These are phyloP conservation scores for Colletotrichum camelliae DNA, from an alignment of 2,329 filamentous ascomycete species.

Conservation along the genomic window DNA sequence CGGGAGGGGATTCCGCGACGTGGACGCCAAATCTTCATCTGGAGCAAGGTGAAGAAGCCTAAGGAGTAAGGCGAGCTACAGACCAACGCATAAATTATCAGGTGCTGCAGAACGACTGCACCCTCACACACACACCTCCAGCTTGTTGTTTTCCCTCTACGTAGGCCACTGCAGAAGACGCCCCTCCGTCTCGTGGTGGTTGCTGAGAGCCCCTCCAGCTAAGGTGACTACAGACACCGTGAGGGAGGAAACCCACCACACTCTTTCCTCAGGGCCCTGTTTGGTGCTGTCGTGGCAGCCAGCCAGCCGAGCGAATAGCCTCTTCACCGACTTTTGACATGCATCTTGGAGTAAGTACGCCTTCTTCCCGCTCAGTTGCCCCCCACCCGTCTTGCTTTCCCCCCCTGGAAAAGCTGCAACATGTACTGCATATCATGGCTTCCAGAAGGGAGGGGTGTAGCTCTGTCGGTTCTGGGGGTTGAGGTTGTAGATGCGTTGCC, in stretches of 20 bases:
- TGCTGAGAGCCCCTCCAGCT: background rate
- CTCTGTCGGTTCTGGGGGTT: background rate
- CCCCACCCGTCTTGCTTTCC: background rate
- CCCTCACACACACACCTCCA: background rate
- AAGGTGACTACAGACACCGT: background rate
- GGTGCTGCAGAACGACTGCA: background rate
- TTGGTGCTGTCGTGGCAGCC: conserved; percentile 15
- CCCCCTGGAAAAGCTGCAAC: background rate
- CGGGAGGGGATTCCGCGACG: background rate
- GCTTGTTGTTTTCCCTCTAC: background rate
- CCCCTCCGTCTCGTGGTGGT: background rate
- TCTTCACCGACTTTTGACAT: conserved; percentile 21
- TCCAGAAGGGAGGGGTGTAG: background rate
- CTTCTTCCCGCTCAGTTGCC: background rate
- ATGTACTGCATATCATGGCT: background rate
- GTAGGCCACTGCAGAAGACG: background rate
- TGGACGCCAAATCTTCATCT: background rate
- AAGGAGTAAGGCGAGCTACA: background rate
- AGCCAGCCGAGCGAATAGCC: conserved; percentile 4
- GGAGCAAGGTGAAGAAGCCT: background rate
- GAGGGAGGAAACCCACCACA: background rate
- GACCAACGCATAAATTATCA: background rate
- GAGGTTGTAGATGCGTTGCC: background rate
- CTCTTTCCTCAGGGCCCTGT: background rate
- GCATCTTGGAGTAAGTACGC: background rate